Evolutionary conservation across 495 filamentous ascomycete species (phyloP).

Genomic region (Pseudoneurospora amorphoporcata): DNA sequence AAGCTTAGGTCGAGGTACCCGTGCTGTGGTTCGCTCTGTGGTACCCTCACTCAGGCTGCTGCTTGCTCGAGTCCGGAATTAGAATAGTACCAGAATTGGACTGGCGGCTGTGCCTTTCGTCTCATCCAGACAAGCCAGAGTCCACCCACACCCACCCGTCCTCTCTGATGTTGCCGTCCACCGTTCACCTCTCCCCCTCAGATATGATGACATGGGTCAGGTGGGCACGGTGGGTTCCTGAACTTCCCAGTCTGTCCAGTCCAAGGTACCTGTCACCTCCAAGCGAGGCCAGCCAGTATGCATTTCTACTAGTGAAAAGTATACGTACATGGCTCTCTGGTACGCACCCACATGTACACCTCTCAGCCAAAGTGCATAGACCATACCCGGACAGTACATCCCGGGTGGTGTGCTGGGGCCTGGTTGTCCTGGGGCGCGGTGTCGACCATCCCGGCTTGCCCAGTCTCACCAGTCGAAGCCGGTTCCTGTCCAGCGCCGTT

Average conservation of each 20-base stretch:
- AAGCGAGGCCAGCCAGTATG: conserved; percentile 27
- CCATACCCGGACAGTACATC: conserved; percentile 2
- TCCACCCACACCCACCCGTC: conserved; percentile 19
- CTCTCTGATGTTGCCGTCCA: conserved; percentile 39
- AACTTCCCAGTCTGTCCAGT: conserved; percentile 6
- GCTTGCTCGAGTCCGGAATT: conserved; percentile 16
- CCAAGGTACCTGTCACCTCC: conserved; percentile 32
- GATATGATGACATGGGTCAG: conserved; percentile 31
- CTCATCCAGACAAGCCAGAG: conserved; percentile 12
- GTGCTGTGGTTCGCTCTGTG: background rate
- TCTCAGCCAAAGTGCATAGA: background rate
- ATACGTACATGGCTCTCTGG: conserved; percentile 4
- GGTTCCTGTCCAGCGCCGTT: conserved; percentile 26
- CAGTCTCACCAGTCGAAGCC: conserved; percentile 14
- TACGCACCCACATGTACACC: background rate
- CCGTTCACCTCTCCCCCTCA: conserved; percentile 29
- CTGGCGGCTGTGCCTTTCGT: conserved; percentile 24
- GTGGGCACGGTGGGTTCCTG: conserved; percentile 18
- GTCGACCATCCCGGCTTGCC: conserved; percentile 6
- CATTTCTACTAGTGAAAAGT: conserved; percentile 16
- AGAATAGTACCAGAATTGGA: conserved; percentile 17
- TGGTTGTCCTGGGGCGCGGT: conserved; percentile 5
- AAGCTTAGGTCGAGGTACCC: background rate
- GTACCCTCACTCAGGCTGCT: background rate
- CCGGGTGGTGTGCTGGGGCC: conserved; percentile 5